A percentile compares a stretch with the other conserved stretches of the same genome.
Evolutionary conservation across 2,329 filamentous ascomycete genomes (phyloP).

Genomic region (Tolypocladium pustulatum): DNA sequence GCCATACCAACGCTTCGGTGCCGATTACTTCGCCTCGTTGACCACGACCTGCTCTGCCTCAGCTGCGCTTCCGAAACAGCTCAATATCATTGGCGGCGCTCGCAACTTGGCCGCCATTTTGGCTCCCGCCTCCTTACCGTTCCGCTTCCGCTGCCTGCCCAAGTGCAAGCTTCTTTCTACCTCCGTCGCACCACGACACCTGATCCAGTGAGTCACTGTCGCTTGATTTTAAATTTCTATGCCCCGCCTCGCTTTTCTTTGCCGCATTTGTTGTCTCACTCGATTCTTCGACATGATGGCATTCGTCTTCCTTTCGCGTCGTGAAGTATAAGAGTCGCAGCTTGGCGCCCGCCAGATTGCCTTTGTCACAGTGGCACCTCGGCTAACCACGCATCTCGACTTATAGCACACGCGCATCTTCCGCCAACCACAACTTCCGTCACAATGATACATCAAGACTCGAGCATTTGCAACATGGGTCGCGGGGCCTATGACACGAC

Average conservation of each 20-base stretch:
- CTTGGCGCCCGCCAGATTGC: background rate
- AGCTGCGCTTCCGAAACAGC: constrained; percentile 18
- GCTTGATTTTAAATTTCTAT: constrained; percentile 12
- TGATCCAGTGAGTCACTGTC: constrained; percentile 23
- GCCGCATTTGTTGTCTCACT: constrained; percentile 1
- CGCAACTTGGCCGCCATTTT: constrained; percentile 18
- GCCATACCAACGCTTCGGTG: constrained; percentile 21
- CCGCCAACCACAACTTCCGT: constrained; percentile 5
- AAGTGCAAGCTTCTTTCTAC: constrained; percentile 8
- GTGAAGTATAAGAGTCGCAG: background rate
- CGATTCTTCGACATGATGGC: background rate
- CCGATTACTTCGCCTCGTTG: constrained; percentile 21
- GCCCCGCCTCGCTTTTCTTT: constrained; percentile 6
- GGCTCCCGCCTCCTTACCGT: constrained; percentile 12
- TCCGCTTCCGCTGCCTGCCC: constrained; percentile 8
- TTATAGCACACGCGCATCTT: background rate
- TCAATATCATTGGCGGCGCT: constrained; percentile 25
- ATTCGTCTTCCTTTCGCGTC: background rate
- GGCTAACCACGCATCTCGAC: constrained; percentile 1
- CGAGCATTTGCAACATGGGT: constrained; percentile 33
- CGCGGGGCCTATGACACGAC: constrained; percentile 43
- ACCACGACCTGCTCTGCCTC: constrained; percentile 13
- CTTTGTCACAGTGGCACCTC: background rate
- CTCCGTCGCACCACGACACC: constrained; percentile 17
- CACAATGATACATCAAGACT: constrained; percentile 26